Conservation (phyloP, 228 moss, liverwort and hornwort species). For the Sphagnum fallax region DNA sequence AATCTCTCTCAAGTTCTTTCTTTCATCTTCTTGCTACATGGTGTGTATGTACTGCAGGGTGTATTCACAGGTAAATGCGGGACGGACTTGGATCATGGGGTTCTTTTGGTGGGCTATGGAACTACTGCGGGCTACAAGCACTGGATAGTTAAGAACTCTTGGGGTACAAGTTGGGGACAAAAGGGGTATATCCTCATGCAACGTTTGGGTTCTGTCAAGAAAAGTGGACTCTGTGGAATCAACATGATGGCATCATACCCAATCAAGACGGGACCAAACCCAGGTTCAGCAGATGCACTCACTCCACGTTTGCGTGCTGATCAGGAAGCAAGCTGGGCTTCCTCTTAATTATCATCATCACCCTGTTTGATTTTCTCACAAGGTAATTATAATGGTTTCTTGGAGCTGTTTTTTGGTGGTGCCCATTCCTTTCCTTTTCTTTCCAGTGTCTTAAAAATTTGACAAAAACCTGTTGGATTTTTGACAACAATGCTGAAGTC, state of each 20-base stretch:
- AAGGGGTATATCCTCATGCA: slow-evolving; percentile 37
- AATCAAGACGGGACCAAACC: slow-evolving; percentile 17
- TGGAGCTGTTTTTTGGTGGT: too few relatives aligned
- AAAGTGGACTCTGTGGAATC: slow-evolving; percentile 37
- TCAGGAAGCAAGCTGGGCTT: too few relatives aligned
- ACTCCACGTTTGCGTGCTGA: too few relatives aligned
- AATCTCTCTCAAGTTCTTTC: too few relatives aligned
- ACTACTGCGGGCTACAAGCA: slow-evolving; percentile 11
- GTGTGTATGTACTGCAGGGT: slow-evolving; percentile 11
- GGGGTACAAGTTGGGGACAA: slow-evolving; percentile 37
- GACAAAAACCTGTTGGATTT: too few relatives aligned
- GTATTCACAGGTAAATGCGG: slow-evolving; percentile 45
- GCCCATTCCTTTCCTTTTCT: too few relatives aligned
- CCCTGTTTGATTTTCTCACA: too few relatives aligned
- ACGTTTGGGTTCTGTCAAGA: slow-evolving; percentile 8
- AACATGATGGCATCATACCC: slow-evolving; percentile 41
- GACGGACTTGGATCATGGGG: slow-evolving; percentile 44
- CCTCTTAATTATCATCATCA: too few relatives aligned
- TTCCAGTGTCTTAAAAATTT: too few relatives aligned
- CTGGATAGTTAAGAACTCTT: slow-evolving; percentile 55
- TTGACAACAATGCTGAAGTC: too few relatives aligned
- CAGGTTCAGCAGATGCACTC: neutral
- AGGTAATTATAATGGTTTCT: too few relatives aligned
- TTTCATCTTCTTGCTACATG: too few relatives aligned
- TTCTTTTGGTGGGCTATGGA: slow-evolving; percentile 37